phyloP scores from a whole-genome alignment of 495 filamentous ascomycete species.

The Melanomma pulvis-pyrius region DNA sequence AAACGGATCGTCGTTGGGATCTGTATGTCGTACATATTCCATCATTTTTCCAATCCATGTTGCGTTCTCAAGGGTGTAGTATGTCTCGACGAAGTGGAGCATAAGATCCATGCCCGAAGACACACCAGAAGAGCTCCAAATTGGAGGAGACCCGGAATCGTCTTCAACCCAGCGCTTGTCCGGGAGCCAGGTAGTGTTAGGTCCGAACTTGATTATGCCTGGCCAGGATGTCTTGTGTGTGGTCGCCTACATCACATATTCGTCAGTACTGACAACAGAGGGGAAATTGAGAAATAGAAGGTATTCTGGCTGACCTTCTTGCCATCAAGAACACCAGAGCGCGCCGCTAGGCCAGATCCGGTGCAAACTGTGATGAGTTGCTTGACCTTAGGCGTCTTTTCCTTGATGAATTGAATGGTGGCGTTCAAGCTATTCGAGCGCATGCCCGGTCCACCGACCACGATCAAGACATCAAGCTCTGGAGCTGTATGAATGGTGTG shows the following conservation, averaged over 20 bases:
- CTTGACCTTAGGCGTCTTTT: constrained; percentile 49
- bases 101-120: constrained; percentile 66
- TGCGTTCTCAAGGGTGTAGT: constrained; percentile 47
- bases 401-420: constrained; percentile 52
- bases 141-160: constrained; percentile 49
- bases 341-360: constrained; percentile 18
- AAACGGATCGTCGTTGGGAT: constrained; percentile 46
- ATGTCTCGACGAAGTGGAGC: constrained; percentile 52
- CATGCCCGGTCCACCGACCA: constrained; percentile 64
- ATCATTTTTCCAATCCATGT: constrained; percentile 31
- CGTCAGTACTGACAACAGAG: constrained; percentile 37
- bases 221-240: constrained; percentile 33
- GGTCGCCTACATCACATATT: constrained; percentile 33
- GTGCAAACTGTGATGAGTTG: constrained; percentile 50
- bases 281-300: not conserved
- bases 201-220: constrained; percentile 32
- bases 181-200: constrained; percentile 60
- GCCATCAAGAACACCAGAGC: constrained; percentile 27
- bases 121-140: constrained; percentile 67
- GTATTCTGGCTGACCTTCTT: constrained; percentile 18
- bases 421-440: constrained; percentile 45
- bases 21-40: constrained; percentile 45
- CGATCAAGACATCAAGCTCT: constrained; percentile 63
- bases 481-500: constrained; percentile 58
- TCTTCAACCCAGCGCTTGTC: constrained; percentile 66